Base-by-base conservation (phyloP, 1,139 yeast species). In the Dujonia santamariae region DNA sequence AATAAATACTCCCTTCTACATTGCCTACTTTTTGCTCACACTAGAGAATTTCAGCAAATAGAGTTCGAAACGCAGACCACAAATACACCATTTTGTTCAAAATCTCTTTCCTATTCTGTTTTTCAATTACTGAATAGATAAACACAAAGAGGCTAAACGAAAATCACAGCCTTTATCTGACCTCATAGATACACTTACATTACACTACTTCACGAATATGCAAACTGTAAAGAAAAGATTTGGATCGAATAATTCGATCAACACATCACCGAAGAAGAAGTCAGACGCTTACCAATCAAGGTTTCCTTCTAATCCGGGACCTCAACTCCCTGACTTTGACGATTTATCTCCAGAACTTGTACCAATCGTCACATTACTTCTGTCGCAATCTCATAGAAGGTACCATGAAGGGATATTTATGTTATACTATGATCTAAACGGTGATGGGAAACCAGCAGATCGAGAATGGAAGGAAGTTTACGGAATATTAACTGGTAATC, bases 401-500 rank as follows among this genome's bases (percentile, higher is more conserved):
- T 84, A 84, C 54, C 68, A 72, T 42, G 94, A 83, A 50, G 92
- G 92, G 35, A 75, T 80, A 3, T 78, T 84, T 48, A 77, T 83
- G 83, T 60, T 84, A 12, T 65, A 83, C 43, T 78, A 80, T 47
- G 92, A 84, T 48, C 63, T 84, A 46, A 79, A 80, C 50, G 76
- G 85, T 13, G 96, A 88, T 48, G 98, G 97, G 8, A 76, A 82
- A 41, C 92, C 96, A 0, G 75, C 80, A 0, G 87, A 83, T 36
- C 70, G 97, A 34, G 75, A 75, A 49, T 92, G 98, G 98, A 72
- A 74, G 40, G 97, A 92, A 56, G 96, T 88, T 13, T 92, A 85
- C 56, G 97, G 96, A 30, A 87, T 86, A 19, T 67, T 92, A 31
- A 78, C 87, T 7, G 98, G 98, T 12, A 85, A 88, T 40, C 96